Percentiles rank a stretch among this genome's conserved stretches.
Evolutionary conservation across 805 yeast genomes (phyloP).

Genomic region (Hanseniaspora lachancei): DNA sequence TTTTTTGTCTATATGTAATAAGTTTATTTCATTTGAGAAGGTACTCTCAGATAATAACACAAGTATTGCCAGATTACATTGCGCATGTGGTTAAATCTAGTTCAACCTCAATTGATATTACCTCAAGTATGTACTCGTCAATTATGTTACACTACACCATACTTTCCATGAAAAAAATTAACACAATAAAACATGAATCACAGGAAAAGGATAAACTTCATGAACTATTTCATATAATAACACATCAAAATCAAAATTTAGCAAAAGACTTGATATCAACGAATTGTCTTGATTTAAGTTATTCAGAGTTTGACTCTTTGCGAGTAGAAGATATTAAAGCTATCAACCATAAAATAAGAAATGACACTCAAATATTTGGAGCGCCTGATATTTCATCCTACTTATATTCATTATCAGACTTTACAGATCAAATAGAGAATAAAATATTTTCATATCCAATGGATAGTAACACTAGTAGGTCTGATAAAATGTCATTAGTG

Average conservation of each 20-base stretch:
- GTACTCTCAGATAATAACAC: neutral
- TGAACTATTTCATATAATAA: too few relatives aligned
- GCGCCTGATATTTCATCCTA: neutral
- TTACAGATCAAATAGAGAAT: neutral
- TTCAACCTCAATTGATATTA: neutral
- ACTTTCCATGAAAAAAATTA: neutral
- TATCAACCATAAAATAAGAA: neutral
- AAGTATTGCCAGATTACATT: neutral
- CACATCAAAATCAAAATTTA: too few relatives aligned
- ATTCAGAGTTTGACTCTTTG: neutral
- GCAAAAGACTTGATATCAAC: neutral
- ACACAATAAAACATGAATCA: neutral
- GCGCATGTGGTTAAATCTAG: neutral
- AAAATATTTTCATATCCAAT: neutral
- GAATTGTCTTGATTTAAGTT: neutral
- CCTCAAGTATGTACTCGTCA: neutral
- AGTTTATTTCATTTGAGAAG: neutral
- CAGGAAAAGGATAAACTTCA: too few relatives aligned
- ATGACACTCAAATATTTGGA: neutral
- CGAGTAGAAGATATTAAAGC: neutral
- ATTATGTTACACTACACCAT: neutral
- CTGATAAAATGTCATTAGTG: neutral
- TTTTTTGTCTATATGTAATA: neutral
- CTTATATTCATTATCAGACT: neutral
- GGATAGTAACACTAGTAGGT: neutral